Conservation (phyloP, 495 filamentous ascomycete genomes). For the Xylaria scruposa region DNA sequence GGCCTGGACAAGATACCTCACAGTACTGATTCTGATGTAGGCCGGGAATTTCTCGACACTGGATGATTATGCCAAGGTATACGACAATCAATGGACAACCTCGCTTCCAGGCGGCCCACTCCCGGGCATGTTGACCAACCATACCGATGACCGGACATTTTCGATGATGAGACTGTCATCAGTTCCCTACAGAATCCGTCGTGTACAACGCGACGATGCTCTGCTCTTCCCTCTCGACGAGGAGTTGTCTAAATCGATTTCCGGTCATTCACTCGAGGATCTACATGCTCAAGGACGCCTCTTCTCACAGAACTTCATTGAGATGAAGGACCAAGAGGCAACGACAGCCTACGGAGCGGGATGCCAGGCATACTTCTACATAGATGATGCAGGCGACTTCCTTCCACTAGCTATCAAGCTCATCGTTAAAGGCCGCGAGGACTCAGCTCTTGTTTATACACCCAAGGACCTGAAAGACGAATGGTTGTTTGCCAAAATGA, state of each 20-base stretch:
- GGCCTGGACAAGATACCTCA: not conserved
- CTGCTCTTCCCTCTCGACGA: conserved; percentile 42
- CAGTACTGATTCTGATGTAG: conserved; percentile 24
- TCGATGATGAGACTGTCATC: conserved; percentile 48
- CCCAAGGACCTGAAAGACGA: conserved; percentile 42
- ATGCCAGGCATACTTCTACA: conserved; percentile 48
- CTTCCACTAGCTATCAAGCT: conserved; percentile 46
- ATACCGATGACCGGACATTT: conserved; percentile 48
- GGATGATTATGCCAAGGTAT: conserved; percentile 41
- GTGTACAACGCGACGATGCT: conserved; percentile 38
- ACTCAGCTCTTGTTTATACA: conserved; percentile 44
- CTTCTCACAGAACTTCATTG: conserved; percentile 42
- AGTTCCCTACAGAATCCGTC: conserved; percentile 40
- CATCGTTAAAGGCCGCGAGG: conserved; percentile 37
- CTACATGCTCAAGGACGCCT: conserved; percentile 40
- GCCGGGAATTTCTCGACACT: conserved; percentile 34
- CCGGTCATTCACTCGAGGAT: conserved; percentile 31
- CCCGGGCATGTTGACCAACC: conserved; percentile 44
- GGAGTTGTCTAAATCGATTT: conserved; percentile 29
- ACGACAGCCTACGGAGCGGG: conserved; percentile 39
- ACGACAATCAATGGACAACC: conserved; percentile 41
- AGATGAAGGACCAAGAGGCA: conserved; percentile 35
- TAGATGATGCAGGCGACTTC: conserved; percentile 41
- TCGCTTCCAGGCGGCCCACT: conserved; percentile 37
- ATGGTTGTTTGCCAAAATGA: conserved; percentile 50